These are phyloP conservation scores for Dioszegia aurantiaca DNA, from an alignment of 768 basidiomycete genomes.

Conservation along the genomic window DNA sequence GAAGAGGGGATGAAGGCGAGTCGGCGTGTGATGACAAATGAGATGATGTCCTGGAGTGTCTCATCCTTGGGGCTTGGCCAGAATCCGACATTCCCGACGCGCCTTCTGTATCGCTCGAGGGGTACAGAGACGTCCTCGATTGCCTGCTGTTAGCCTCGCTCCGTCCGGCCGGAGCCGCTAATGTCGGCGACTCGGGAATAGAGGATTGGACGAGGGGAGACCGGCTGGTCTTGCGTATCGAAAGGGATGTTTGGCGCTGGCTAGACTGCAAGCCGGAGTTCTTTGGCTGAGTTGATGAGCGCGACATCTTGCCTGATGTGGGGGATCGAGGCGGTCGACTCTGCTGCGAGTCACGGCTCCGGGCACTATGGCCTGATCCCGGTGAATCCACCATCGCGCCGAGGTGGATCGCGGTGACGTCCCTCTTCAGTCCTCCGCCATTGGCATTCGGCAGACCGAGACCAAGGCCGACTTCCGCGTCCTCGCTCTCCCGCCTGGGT, in stretches of 20 bases:
- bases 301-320: not conserved
- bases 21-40: slow-evolving; percentile 11
- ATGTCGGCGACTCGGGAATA: slow-evolving; percentile 8
- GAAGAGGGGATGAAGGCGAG: not conserved
- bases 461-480: slow-evolving; percentile 17
- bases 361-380: not conserved
- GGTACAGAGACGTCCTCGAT: slow-evolving; percentile 27
- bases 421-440: slow-evolving; percentile 12
- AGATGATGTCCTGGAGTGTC: slow-evolving; percentile 22
- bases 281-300: slow-evolving; percentile 12
- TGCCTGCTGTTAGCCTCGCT: slow-evolving; percentile 22
- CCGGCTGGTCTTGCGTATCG: slow-evolving; percentile 17
- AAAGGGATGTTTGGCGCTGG: slow-evolving; percentile 5
- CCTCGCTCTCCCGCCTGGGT: not conserved
- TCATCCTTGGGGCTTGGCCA: slow-evolving; percentile 15
- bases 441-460: slow-evolving; percentile 13
- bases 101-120: slow-evolving; percentile 10
- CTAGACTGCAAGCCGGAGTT: not conserved
- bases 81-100: slow-evolving; percentile 23
- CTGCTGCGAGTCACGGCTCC: not conserved
- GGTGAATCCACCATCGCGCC: slow-evolving; percentile 4
- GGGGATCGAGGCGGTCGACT: not conserved
- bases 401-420: slow-evolving; percentile 17
- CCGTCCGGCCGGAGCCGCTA: not conserved
- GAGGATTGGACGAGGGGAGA: slow-evolving; percentile 21